Percentiles rank a stretch among this genome's conserved stretches.
phyloP scores from a whole-genome alignment of 1,284 basidiomycete species.

The Blastosporella zonata region DNA sequence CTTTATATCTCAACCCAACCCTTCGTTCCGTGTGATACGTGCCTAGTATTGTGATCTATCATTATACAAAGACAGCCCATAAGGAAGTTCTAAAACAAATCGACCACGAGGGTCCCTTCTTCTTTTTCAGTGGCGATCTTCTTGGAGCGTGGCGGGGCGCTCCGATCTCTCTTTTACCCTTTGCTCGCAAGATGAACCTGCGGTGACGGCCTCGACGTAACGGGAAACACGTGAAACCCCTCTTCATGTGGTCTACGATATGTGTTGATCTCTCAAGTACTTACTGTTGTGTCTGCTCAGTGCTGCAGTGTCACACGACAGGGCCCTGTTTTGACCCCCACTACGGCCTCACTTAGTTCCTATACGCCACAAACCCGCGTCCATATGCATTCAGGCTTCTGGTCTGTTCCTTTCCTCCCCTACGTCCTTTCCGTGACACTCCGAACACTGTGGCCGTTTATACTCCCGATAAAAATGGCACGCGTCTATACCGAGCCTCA shows the following conservation, averaged over 20 bases:
- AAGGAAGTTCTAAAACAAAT: background rate
- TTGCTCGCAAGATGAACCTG: background rate
- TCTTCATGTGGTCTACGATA: too few relatives aligned
- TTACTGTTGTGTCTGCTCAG: too few relatives aligned
- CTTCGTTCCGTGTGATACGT: background rate
- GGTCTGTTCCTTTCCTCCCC: background rate
- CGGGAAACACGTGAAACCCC: background rate
- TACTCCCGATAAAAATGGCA: too few relatives aligned
- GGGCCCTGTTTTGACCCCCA: background rate
- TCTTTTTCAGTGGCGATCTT: background rate
- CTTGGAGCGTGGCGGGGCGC: background rate
- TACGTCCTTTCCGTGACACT: too few relatives aligned
- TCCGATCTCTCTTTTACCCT: background rate
- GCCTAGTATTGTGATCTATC: background rate
- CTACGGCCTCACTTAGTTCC: background rate
- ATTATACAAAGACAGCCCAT: background rate
- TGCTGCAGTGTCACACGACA: too few relatives aligned
- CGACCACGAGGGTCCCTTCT: background rate
- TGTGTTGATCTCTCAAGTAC: too few relatives aligned
- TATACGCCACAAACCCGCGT: constrained; percentile 6
- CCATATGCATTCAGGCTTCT: background rate
- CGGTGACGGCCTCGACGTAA: background rate
- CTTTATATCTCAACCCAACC: constrained; percentile 2
- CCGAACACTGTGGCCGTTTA: too few relatives aligned
- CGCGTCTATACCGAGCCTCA: too few relatives aligned